Percentiles rank a stretch among this genome's conserved stretches.
Evolutionary conservation across 805 yeast genomes (phyloP).

Genomic region (Cyberlindnera suaveolens): DNA sequence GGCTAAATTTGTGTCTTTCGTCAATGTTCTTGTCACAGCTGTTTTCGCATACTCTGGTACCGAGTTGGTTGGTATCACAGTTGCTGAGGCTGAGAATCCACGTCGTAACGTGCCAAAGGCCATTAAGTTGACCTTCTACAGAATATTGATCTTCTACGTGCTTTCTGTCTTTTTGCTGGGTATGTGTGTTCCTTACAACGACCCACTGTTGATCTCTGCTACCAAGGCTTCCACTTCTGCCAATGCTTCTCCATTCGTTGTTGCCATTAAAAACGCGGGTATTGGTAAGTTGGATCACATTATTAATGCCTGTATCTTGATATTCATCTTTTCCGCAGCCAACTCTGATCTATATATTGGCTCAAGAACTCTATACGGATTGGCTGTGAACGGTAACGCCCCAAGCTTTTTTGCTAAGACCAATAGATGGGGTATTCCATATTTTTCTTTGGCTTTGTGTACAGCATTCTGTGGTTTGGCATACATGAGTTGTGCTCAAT

Average conservation of each 20-base stretch:
- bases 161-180: constrained; percentile 58
- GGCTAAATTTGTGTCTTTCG: constrained; percentile 60
- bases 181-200: constrained; percentile 58
- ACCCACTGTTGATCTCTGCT: constrained; percentile 41
- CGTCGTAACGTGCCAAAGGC: constrained; percentile 67
- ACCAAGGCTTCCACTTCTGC: constrained; percentile 48
- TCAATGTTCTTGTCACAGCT: constrained; percentile 53
- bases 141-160: constrained; percentile 59
- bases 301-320: constrained; percentile 69
- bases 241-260: constrained; percentile 78
- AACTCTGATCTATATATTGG: constrained; percentile 76
- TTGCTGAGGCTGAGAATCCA: constrained; percentile 69
- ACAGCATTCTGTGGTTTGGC: constrained; percentile 55
- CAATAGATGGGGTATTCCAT: constrained; percentile 67
- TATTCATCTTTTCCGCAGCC: constrained; percentile 76
- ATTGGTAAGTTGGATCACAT: constrained; percentile 67
- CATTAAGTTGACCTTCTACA: constrained; percentile 60
- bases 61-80: constrained; percentile 65
- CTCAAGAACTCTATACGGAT: constrained; percentile 66
- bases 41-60: constrained; percentile 69
- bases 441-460: constrained; percentile 44
- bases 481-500: constrained; percentile 58
- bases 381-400: constrained; percentile 69
- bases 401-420: constrained; percentile 46
- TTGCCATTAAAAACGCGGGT: constrained; percentile 65